These are phyloP conservation scores for Coniochaeta sp. DNA, from an alignment of 2,329 filamentous ascomycete species.

Conservation along the genomic window DNA sequence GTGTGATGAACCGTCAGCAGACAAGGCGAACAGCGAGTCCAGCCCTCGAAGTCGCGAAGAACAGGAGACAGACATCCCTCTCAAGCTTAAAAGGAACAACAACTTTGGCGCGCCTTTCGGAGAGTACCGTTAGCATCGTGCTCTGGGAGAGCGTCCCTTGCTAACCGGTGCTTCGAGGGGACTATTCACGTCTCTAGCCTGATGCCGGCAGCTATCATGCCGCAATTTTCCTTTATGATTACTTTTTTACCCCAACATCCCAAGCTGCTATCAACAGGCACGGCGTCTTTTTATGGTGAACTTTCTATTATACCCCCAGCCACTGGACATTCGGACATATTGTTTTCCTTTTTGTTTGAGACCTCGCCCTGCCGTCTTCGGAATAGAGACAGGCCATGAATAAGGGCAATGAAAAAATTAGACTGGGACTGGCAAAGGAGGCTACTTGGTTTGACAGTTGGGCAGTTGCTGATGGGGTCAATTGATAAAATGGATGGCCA, in stretches of 20 bases:
- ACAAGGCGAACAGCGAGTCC: slow-evolving; percentile 14
- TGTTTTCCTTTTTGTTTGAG: not conserved
- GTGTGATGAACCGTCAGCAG: slow-evolving; percentile 4
- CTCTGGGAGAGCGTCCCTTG: not conserved
- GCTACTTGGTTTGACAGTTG: not conserved
- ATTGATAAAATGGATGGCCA: not conserved
- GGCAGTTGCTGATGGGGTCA: no score
- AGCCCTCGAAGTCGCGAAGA: slow-evolving; percentile 17
- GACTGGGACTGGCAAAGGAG: not conserved
- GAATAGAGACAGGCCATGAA: not conserved
- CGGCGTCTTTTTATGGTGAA: not conserved
- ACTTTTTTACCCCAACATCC: not conserved
- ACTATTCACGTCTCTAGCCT: not conserved
- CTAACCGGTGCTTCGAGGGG: not conserved
- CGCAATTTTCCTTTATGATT: not conserved
- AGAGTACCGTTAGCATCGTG: slow-evolving; percentile 10
- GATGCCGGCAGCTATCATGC: not conserved
- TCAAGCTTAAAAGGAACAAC: slow-evolving; percentile 35
- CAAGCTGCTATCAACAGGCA: not conserved
- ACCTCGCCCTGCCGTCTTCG: not conserved
- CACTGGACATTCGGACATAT: not conserved
- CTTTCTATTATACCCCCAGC: not conserved
- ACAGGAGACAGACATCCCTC: slow-evolving; percentile 33
- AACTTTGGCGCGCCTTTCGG: slow-evolving; percentile 43
- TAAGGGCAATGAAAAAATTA: not conserved